These are phyloP conservation scores for Anethum foeniculum DNA, from an alignment of 140 eudicot species.

Conservation along the genomic window DNA sequence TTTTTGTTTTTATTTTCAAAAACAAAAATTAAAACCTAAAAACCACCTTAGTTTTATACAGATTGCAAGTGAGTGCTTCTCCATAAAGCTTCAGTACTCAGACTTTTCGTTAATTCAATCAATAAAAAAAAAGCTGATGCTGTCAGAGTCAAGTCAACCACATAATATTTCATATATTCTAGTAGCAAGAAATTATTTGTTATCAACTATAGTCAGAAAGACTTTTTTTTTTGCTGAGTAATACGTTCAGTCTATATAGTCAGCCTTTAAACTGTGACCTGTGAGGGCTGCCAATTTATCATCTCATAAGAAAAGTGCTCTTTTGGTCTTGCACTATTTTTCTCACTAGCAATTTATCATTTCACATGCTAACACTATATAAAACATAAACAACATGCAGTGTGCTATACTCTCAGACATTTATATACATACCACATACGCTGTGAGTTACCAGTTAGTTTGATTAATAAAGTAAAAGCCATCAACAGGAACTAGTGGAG, in stretches of 20 bases:
- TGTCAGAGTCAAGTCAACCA: not conserved
- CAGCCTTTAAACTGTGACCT: not conserved
- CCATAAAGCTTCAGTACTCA: not conserved
- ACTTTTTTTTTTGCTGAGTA: not conserved
- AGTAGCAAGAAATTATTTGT: not conserved
- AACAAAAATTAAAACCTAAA: no score
- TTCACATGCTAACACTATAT: not conserved
- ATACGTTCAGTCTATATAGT: no score
- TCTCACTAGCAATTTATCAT: not conserved
- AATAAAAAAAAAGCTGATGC: not conserved
- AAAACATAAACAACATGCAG: not conserved
- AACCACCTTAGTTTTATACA: not conserved
- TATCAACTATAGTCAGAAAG: not conserved
- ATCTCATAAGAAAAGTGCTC: not conserved
- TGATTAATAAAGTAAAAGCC: not conserved
- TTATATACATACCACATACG: not conserved
- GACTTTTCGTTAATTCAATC: not conserved
- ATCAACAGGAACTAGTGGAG: conserved; percentile 1
- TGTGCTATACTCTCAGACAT: not conserved
- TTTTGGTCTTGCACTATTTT: not conserved
- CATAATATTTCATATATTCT: not conserved
- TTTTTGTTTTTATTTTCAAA: no score
- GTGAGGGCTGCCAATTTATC: not conserved
- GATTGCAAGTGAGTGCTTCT: not conserved
- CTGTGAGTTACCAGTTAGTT: not conserved